Evolutionary conservation across 192 early-diverging fungal genomes (phyloP).

Genomic region (Linnemannia hyalina): DNA sequence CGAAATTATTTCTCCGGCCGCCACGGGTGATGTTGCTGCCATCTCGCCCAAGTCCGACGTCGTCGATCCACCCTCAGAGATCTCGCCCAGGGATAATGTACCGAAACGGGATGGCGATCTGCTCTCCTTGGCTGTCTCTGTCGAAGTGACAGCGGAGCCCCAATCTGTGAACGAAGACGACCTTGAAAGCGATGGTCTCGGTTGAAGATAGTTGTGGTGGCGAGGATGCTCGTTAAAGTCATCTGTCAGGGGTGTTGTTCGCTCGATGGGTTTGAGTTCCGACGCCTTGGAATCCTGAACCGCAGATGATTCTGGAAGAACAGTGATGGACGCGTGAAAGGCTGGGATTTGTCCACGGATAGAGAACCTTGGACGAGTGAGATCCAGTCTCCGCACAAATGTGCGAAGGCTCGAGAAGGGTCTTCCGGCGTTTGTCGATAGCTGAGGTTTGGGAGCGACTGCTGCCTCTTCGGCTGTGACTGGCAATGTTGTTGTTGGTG

Average conservation of each 20-base stretch:
- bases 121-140: constrained; percentile 28
- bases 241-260: not conserved
- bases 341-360: constrained; percentile 30
- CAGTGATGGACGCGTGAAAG: constrained; percentile 1
- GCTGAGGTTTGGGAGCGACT: not conserved
- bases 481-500: not conserved
- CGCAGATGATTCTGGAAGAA: not conserved
- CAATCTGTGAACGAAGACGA: constrained; percentile 42
- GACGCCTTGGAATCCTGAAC: not conserved
- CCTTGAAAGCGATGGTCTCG: constrained; percentile 13
- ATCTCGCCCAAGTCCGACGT: constrained; percentile 25
- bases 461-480: not conserved
- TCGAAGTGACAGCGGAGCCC: constrained; percentile 15
- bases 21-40: constrained; percentile 2
- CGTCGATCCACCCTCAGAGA: constrained; percentile 14
- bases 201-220: not conserved
- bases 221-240: not conserved
- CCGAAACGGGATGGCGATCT: constrained; percentile 31
- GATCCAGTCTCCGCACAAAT: constrained; percentile 23
- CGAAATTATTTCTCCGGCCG: constrained; percentile 12
- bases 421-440: constrained; percentile 1
- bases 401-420: constrained; percentile 36
- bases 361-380: constrained; percentile 17
- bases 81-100: constrained; percentile 6
- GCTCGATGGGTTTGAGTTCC: not conserved